Conservation (phyloP, 495 filamentous ascomycete species). For the Xylaria nigripes region DNA sequence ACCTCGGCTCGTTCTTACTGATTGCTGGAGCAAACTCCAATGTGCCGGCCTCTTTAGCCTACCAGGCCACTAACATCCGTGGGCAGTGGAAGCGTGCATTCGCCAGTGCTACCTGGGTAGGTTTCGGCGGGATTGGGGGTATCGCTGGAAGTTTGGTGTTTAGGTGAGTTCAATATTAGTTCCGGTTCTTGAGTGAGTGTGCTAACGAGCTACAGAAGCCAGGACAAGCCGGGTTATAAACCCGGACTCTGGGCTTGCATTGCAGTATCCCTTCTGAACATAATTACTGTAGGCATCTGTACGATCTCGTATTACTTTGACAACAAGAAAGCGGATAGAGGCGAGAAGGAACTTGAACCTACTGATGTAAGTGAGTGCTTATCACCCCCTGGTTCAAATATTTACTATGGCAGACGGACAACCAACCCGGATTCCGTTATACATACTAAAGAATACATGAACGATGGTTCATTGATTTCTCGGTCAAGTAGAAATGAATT, state of each 20-base stretch:
- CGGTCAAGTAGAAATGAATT: no score
- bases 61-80: conserved; percentile 54
- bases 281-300: conserved; percentile 30
- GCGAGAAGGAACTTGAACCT: conserved; percentile 38
- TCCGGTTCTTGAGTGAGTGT: background rate
- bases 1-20: conserved; percentile 54
- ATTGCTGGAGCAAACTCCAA: conserved; percentile 50
- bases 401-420: conserved; percentile 30
- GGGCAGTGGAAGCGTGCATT: conserved; percentile 61
- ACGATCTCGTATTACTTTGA: conserved; percentile 24
- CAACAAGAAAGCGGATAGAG: conserved; percentile 37
- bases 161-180: conserved; percentile 19
- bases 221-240: conserved; percentile 30
- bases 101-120: conserved; percentile 47
- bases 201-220: conserved; percentile 26
- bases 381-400: background rate
- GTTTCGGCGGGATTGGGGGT: conserved; percentile 51
- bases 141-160: conserved; percentile 53
- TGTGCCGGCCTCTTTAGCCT: conserved; percentile 46
- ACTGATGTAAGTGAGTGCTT: conserved; percentile 26
- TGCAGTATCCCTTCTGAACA: conserved; percentile 25
- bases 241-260: conserved; percentile 42
- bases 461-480: no score
- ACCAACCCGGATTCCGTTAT: conserved; percentile 39
- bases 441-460: conserved; percentile 29